Evolutionary conservation across 2,329 filamentous ascomycete genomes (phyloP).

Genomic region (Trichoderma brevicompactum): DNA sequence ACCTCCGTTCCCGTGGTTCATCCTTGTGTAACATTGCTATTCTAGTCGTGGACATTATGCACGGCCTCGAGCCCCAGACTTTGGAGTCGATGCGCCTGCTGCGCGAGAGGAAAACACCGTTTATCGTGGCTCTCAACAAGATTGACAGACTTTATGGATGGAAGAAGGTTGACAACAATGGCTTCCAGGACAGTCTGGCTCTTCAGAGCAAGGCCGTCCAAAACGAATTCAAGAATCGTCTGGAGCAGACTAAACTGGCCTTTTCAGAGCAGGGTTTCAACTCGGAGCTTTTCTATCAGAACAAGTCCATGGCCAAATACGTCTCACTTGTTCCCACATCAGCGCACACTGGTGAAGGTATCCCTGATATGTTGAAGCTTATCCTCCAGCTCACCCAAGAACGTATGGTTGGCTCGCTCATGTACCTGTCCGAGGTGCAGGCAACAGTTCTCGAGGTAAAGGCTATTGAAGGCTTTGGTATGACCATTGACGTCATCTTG

Average conservation of each 20-base stretch:
- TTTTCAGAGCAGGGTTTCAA: slow-evolving; percentile 98
- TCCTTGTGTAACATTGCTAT: slow-evolving; percentile 99
- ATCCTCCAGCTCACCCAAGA: slow-evolving; percentile 91
- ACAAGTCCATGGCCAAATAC: slow-evolving; percentile 92
- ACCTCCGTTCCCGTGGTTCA: slow-evolving; percentile 93
- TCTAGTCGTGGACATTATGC: slow-evolving; percentile 99
- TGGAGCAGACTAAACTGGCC: slow-evolving; percentile 88
- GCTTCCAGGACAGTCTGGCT: slow-evolving; percentile 88
- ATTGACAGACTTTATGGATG: slow-evolving; percentile 99
- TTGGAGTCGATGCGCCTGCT: slow-evolving; percentile 96
- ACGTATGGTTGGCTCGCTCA: slow-evolving; percentile 93
- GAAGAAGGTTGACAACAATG: slow-evolving; percentile 99
- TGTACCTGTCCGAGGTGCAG: slow-evolving; percentile 98
- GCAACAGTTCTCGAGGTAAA: slow-evolving; percentile 98
- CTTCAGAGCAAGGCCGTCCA: slow-evolving; percentile 92
- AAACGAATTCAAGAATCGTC: slow-evolving; percentile 89
- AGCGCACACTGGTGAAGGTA: slow-evolving; percentile 97
- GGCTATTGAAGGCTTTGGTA: slow-evolving; percentile 97
- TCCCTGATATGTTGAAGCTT: slow-evolving; percentile 97
- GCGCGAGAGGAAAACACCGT: slow-evolving; percentile 91
- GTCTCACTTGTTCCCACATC: slow-evolving; percentile 98
- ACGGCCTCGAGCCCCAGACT: slow-evolving; percentile 96
- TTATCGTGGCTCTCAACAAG: slow-evolving; percentile 99
- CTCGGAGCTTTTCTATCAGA: slow-evolving; percentile 94
- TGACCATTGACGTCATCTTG: slow-evolving; percentile 95